These are phyloP conservation scores for Collybia nuda DNA, from an alignment of 768 basidiomycete genomes.

Conservation along the genomic window DNA sequence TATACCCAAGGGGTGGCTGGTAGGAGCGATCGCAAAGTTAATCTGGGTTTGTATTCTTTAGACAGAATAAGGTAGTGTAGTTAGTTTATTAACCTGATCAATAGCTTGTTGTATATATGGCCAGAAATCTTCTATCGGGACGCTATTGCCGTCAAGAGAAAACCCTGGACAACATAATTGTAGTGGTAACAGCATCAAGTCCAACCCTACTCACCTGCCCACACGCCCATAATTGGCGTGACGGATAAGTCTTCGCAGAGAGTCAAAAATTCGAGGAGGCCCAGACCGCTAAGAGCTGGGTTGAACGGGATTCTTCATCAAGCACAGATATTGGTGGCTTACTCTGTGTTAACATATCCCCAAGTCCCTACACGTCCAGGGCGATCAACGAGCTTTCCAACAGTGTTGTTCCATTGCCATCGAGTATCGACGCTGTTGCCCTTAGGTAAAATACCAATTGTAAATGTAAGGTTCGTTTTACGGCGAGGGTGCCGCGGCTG, in stretches of 20 bases:
- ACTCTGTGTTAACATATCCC: slow-evolving; percentile 59
- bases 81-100: slow-evolving; percentile 43
- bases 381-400: slow-evolving; percentile 49
- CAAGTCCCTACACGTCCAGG: slow-evolving; percentile 57
- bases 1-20: slow-evolving; percentile 32
- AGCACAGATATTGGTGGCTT: too few relatives aligned
- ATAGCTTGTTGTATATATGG: slow-evolving; percentile 53
- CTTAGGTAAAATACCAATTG: too few relatives aligned
- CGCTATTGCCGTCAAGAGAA: slow-evolving; percentile 39
- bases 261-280: slow-evolving; percentile 29
- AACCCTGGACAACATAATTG: slow-evolving; percentile 33
- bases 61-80: not conserved
- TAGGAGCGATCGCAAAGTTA: slow-evolving; percentile 53
- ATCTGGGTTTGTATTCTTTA: slow-evolving; percentile 27
- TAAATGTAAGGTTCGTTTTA: too few relatives aligned
- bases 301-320: not conserved
- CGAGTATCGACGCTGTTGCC: slow-evolving; percentile 51
- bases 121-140: slow-evolving; percentile 40
- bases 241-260: slow-evolving; percentile 53
- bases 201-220: slow-evolving; percentile 33
- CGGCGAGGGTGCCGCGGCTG: too few relatives aligned
- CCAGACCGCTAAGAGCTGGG: slow-evolving; percentile 14
- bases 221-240: slow-evolving; percentile 59
- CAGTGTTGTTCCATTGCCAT: slow-evolving; percentile 69
- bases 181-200: not conserved